Base-by-base conservation (phyloP, 169 alveolate species). In the Pseudocohnilembus persalinus region DNA sequence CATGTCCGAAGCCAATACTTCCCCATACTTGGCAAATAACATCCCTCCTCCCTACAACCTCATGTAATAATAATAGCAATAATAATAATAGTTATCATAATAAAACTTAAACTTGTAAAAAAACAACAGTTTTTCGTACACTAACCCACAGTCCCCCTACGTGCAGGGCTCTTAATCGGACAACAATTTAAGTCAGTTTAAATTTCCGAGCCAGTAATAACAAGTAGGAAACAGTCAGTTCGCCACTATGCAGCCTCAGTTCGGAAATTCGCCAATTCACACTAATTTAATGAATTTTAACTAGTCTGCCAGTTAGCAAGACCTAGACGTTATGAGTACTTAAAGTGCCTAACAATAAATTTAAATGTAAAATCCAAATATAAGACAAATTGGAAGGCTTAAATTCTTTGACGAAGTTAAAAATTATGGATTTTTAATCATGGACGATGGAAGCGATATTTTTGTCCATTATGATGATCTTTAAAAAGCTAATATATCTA, bases 381-480 rank as follows among this genome's bases (percentile, higher is more conserved):
- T n/a, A 0, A 85, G 29, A 31, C 74, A 76, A 1, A 89, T 89
- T 72, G 95, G 95, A 35, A 84, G 83, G 29, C 88, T 92, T 11
- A 92, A 92, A 73, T 92, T 92, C 73, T 92, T 92, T 88, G 90
- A 88, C 75, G 93, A 88, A 63, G 68, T 81, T 26, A 86, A 92
- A 72, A 83, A 82, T 35, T 92, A 86, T 82, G 95, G 95, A 34
- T 92, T 92, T 35, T 75, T 92, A 0, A 83, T 92, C 1, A 89
- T 92, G 84, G 95, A 92, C 82, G 95, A 90, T 76, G 85, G 88
- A 29, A 80, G 77, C n/a, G 94, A 92, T 76, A 84, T 92, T 25
- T 92, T 92, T 83, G 92, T 92, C 24, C 95, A 92, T 79, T 92
- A 78, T 63, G 95, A 92, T 75, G 95, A 92, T 35, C 73, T 92